Evolutionary conservation across 1,139 yeast species (phyloP), one percentile per base, ranked within the genome.

Genomic region (Yamadazyma epiphylla): DNA sequence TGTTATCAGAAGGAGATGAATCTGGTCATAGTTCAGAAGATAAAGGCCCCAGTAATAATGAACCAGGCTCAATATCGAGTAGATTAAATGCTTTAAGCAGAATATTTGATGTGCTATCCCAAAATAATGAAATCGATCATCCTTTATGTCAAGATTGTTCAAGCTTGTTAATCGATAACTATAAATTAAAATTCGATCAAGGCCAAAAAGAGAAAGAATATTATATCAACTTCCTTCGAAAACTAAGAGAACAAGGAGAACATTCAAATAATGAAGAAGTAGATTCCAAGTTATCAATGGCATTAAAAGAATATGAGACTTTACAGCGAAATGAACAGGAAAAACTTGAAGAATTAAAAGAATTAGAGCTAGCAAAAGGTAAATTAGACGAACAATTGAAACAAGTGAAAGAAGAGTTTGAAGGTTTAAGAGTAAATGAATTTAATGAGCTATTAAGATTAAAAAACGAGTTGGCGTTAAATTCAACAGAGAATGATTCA

Each of bases 111-210:
- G 16, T 78, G 5, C 48, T 68, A 10, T 65, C 72, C 11, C 49
- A 78, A 7, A 80, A 81, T 39, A 80, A 82, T 31, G 88, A 81
- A 37, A 70, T 89, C n/a, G 94, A 86, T 40, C 73, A 85, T 48
- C 98, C 98, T 0, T 75, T 94, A 11, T 89, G 97, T 45, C 68
- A 70, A 20, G 97, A 89, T 29, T 91, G 98, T 53, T 85, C 94
- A 3, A 76, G 70, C 26, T 51, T 73, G 17, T 55, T 89, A 19
- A 65, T 83, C 4, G 79, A 74, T n/a, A 80, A 79, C 36, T 69
- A 87, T 51, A 81, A 80, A 46, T 55, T 64, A 15, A 80, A 81
- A 44, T 85, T 83, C 51, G 91, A 84, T 37, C 86, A 79, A 37
- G 72, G 80, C 9, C 77, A 83, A 26, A 70, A 70, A 39, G 96